Evolutionary conservation across 805 yeast genomes (phyloP).

Genomic region (Yarrowia deformans): DNA sequence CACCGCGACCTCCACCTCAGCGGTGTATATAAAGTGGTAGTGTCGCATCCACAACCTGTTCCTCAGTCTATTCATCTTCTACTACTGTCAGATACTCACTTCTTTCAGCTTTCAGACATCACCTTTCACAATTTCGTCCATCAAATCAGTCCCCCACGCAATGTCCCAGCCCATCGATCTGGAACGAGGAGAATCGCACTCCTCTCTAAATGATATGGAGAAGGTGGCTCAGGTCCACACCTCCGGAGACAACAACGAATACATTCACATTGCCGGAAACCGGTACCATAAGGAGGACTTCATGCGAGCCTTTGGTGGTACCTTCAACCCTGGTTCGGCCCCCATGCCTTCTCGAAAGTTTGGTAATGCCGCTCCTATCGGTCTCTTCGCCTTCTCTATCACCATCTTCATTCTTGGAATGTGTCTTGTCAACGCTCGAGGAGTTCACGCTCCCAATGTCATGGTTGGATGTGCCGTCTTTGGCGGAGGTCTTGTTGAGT

Average conservation of each 20-base stretch:
- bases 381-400: conserved; percentile 63
- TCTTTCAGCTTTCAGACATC: background rate
- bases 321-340: conserved; percentile 35
- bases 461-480: conserved; percentile 67
- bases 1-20: background rate
- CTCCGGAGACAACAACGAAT: conserved; percentile 62
- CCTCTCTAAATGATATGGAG: conserved; percentile 31
- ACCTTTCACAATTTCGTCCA: background rate
- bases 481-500: conserved; percentile 67
- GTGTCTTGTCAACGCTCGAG: conserved; percentile 62
- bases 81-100: background rate
- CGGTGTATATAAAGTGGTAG: background rate
- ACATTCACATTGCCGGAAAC: conserved; percentile 70
- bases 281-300: conserved; percentile 66
- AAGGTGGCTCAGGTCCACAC: conserved; percentile 47
- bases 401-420: conserved; percentile 65
- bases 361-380: conserved; percentile 71
- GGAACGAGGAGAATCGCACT: conserved; percentile 29
- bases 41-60: background rate
- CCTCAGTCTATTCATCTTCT: background rate
- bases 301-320: conserved; percentile 59
- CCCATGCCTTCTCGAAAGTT: conserved; percentile 56
- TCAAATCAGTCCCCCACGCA: background rate
- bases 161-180: conserved; percentile 27
- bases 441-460: conserved; percentile 60